Evolutionary conservation across 768 basidiomycete genomes (phyloP).

Genomic region (Amanita jacksonii): DNA sequence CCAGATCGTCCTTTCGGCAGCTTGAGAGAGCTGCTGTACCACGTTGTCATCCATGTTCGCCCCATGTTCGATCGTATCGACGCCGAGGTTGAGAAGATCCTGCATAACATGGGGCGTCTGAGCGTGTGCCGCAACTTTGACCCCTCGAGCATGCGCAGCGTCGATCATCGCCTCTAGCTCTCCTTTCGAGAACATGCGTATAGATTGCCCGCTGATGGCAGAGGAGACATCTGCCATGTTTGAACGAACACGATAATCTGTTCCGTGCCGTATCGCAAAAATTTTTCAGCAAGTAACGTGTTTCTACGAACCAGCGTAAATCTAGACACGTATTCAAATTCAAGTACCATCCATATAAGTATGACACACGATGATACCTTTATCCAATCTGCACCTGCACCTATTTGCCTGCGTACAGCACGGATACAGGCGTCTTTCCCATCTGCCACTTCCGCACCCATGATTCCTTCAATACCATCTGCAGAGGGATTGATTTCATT

Average conservation of each 20-base stretch:
- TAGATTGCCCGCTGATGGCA: conserved; percentile 21
- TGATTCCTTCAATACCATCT: conserved; percentile 48
- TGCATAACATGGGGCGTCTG: conserved; percentile 22
- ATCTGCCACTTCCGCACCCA: conserved; percentile 50
- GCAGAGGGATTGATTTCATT: conserved; percentile 31
- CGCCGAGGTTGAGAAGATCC: conserved; percentile 27
- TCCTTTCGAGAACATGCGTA: conserved; percentile 32
- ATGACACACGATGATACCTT: conserved; percentile 33
- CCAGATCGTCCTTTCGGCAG: conserved; percentile 31
- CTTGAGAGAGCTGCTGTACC: conserved; percentile 18
- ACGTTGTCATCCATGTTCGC: conserved; percentile 19
- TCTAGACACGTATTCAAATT: conserved; percentile 22
- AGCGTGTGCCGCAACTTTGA: conserved; percentile 53
- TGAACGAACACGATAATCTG: conserved; percentile 47
- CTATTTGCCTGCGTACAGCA: conserved; percentile 51
- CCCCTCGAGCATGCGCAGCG: conserved; percentile 40
- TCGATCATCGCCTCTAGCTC: conserved; percentile 42
- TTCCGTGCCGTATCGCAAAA: conserved; percentile 3
- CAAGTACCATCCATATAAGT: conserved; percentile 6
- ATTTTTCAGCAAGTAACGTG: not conserved
- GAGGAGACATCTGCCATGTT: conserved; percentile 33
- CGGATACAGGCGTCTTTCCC: conserved; percentile 45
- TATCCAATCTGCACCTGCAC: conserved; percentile 60
- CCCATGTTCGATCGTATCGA: conserved; percentile 56
- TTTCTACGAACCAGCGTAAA: conserved; percentile 37